Evolutionary conservation across 164 flowering plant species (phyloP).

Genomic region (Stephania cephalantha): DNA sequence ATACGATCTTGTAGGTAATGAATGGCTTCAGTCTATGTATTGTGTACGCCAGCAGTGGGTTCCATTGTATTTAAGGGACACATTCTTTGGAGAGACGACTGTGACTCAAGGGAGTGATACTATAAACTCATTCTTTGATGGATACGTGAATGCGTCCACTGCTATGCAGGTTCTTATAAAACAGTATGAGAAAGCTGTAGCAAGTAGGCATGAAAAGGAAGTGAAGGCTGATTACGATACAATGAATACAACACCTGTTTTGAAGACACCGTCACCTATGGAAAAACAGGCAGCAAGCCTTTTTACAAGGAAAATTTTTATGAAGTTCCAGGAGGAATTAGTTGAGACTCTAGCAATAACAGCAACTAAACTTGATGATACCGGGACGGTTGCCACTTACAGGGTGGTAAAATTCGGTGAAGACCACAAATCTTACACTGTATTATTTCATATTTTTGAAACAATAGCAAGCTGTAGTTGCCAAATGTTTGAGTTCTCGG

Average conservation of each 20-base stretch:
- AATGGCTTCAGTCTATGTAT: constrained; percentile 10
- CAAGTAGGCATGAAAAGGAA: constrained; percentile 56
- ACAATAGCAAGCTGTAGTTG: constrained; percentile 74
- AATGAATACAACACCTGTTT: constrained; percentile 50
- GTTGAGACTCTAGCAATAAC: constrained; percentile 76
- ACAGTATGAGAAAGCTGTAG: constrained; percentile 68
- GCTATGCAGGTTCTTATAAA: constrained; percentile 41
- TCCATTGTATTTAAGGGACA: constrained; percentile 9
- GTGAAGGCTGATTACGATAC: constrained; percentile 70
- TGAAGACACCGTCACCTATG: constrained; percentile 84
- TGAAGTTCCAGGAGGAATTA: constrained; percentile 77
- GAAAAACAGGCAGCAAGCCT: constrained; percentile 79
- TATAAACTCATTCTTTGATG: constrained; percentile 10
- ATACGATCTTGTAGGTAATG: constrained; percentile 3
- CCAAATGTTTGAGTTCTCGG: constrained; percentile 79
- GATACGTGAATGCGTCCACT: constrained; percentile 7
- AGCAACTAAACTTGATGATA: constrained; percentile 65
- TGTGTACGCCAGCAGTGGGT: constrained; percentile 6
- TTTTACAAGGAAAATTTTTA: constrained; percentile 60
- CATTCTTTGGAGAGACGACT: constrained; percentile 5
- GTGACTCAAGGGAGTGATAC: constrained; percentile 6
- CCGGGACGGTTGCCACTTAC: constrained; percentile 50
- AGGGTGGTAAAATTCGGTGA: constrained; percentile 80
- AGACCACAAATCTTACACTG: constrained; percentile 54
- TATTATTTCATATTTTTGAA: constrained; percentile 52